Base-by-base conservation (phyloP, 345 rosid genomes). In the Corchorus capsularis region DNA sequence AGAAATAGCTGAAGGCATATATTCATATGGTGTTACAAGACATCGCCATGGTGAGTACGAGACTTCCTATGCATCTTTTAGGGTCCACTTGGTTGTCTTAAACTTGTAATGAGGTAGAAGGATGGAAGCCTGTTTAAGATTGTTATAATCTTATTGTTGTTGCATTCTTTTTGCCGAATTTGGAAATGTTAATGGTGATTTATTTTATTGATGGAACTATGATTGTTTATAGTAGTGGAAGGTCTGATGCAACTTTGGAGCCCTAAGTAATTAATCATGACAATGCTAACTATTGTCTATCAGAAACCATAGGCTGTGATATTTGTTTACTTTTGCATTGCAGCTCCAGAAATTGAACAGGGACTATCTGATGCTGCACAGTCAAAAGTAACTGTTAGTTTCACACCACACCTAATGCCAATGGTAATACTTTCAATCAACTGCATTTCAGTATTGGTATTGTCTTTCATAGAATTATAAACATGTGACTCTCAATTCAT, bases 401-500 rank as follows among this genome's bases (percentile, higher is more conserved):
- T 96, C 81, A 96, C 99, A 41, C 99, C 99, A 1, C 99, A 96
- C 86, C 86, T 96, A 72, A 96, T 93, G 97, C 98, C 99, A 77
- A 93, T 93, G 99, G 99, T 96, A 87, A 69, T 22, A 71, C 5
- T 63, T 80, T 11, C n/a, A 32, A 34, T 54, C 12, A 35, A 4
- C 27, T 12, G 11, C 43, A 17, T 59, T 63, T 63, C 19, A 69
- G 43, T 83, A 8, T 66, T 72, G 46, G 6, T 63, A 1, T 63
- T 69, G 35, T 64, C 10, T 78, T 81, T 75, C 11, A 22, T 75
- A 39, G 17, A 14, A 4, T 63, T 53, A n/a, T 67, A 56, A 64
- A 22, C 55, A 47, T 63, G 60, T 54, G 17, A 39, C 45, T 56
- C 9, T 69, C 79, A 46, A 79, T 72, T 53, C 79, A 46, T 80